A percentile compares a stretch with the other conserved stretches of the same genome.
phyloP scores from a whole-genome alignment of 2,329 filamentous ascomycete genomes.

The Phyllachora maydis region DNA sequence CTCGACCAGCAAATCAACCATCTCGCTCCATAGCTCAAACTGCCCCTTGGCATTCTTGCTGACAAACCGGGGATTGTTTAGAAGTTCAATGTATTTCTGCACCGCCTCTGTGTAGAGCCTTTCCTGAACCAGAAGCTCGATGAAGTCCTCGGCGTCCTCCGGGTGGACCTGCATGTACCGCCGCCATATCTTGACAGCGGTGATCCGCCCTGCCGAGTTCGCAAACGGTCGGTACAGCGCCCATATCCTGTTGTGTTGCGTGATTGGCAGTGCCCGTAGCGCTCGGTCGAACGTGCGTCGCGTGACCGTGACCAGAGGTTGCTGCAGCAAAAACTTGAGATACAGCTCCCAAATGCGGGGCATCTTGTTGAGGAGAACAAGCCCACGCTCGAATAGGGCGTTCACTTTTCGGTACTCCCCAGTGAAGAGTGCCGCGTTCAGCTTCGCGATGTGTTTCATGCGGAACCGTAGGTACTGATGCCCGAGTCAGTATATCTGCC shows the following conservation, averaged over 20 bases:
- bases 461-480: constrained; percentile 70
- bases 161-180: constrained; percentile 95
- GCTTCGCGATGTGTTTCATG: constrained; percentile 56
- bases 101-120: constrained; percentile 81
- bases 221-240: constrained; percentile 78
- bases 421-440: constrained; percentile 64
- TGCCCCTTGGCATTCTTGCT: constrained; percentile 90
- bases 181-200: constrained; percentile 82
- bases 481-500: constrained; percentile 4
- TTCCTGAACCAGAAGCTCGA: constrained; percentile 67
- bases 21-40: constrained; percentile 93
- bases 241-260: constrained; percentile 94
- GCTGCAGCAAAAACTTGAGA: constrained; percentile 69
- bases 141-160: constrained; percentile 87
- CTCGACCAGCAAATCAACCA: constrained; percentile 84
- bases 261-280: constrained; percentile 74
- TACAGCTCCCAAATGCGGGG: constrained; percentile 98
- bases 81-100: constrained; percentile 72
- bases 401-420: constrained; percentile 87
- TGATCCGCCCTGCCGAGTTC: constrained; percentile 73
- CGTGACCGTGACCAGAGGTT: constrained; percentile 77
- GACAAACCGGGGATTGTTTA: constrained; percentile 77
- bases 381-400: constrained; percentile 73
- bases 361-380: constrained; percentile 97
- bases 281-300: constrained; percentile 82